A percentile compares a stretch with the other conserved stretches of the same genome.
Evolutionary conservation across 805 yeast genomes (phyloP).

Genomic region (Ogataea henricii): DNA sequence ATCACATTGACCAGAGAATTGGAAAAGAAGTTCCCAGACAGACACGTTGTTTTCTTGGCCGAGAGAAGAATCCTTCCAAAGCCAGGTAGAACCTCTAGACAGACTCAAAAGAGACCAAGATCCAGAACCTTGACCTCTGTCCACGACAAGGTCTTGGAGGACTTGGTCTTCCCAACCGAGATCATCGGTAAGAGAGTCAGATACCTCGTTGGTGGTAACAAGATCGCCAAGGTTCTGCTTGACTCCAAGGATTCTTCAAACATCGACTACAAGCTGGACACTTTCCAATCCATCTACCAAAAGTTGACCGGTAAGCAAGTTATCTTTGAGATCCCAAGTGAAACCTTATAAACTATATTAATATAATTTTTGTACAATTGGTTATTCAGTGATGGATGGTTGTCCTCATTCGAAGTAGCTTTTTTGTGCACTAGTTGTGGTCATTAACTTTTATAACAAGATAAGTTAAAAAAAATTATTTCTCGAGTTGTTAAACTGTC

Average conservation of each 20-base stretch:
- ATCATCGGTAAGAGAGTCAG: constrained; percentile 98
- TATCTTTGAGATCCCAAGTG: constrained; percentile 88
- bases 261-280: constrained; percentile 98
- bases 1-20: constrained; percentile 97
- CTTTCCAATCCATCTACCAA: constrained; percentile 97
- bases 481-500: not conserved
- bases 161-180: constrained; percentile 99
- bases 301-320: constrained; percentile 99
- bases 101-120: constrained; percentile 98
- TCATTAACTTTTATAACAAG: constrained; percentile 1
- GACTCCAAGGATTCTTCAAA: constrained; percentile 97
- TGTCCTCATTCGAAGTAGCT: constrained; percentile 3
- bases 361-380: constrained; percentile 13
- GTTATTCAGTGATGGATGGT: constrained; percentile 3
- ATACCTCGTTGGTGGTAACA: constrained; percentile 98
- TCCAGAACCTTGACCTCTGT: constrained; percentile 99
- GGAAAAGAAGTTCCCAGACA: constrained; percentile 99
- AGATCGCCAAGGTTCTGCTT: constrained; percentile 95
- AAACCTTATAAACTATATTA: constrained; percentile 41
- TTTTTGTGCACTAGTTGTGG: constrained; percentile 6
- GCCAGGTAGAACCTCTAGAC: constrained; percentile 95
- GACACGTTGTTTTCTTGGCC: constrained; percentile 98
- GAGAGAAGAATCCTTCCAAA: constrained; percentile 99
- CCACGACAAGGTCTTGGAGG: constrained; percentile 98
- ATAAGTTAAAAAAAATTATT: not conserved